Evolutionary conservation across 495 filamentous ascomycete species (phyloP), one percentile per base, ranked within the genome.

Genomic region (Penicillium salamii): DNA sequence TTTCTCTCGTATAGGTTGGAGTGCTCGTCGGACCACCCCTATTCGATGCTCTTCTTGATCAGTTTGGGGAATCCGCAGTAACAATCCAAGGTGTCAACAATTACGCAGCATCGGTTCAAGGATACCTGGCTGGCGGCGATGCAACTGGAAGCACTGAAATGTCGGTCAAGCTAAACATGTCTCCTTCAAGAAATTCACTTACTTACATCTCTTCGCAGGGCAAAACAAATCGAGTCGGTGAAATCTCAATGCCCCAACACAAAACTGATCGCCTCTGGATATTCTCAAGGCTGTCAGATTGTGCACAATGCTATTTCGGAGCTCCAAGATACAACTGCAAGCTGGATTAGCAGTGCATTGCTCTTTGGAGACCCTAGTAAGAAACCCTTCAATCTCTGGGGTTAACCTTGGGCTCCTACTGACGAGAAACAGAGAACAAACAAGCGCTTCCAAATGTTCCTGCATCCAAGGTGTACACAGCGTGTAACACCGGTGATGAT

Each of bases 21-120:
- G 29, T 32, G 3, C 29, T 32, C 11, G 29, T 32, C 12, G 29
- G 29, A 13, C 29, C 29, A 12, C 29, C 29, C 29, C 12, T 32
- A 11, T 32, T 32, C 12, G 29, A 32, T 32, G 29, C 29, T 32
- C 12, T 32, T 7, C 11, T 32, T 3, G 29, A 32, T 3, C 5
- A 32, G 12, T 32, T 32, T 32, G 72, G 72, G 0, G 28, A 53
- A 17, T 38, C 35, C 19, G 52, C 62, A 12, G 44, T 75, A 8
- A 68, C 64, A 18, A 65, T 71, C 18, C 70, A 75, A 54, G 70
- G 70, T 20, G 68, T 75, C 5, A 62, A 69, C 17, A 49, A 55
- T 28, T 72, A 72, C 40, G 42, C 62, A 3, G 69, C 70, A 12
- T 55, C 51, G 15, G 58, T 74, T 19, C 50, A 41, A 21, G 67